Evolutionary conservation across 2,329 filamentous ascomycete genomes (phyloP), one percentile per base, ranked within the genome.

Genomic region (Rutstroemia sp.): DNA sequence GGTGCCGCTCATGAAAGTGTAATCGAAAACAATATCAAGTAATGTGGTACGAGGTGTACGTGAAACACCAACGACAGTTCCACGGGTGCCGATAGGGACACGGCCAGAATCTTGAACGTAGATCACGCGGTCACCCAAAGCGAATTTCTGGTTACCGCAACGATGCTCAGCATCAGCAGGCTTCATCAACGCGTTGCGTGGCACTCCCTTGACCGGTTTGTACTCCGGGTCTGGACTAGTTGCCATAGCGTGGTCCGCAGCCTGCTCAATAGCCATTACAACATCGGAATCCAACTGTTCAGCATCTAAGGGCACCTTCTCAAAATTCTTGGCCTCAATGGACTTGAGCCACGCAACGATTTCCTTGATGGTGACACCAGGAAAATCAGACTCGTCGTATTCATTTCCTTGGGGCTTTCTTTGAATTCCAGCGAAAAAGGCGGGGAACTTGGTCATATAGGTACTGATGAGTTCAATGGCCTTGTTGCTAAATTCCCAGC

Each of bases 161-260:
- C 92, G 86, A 69, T 96, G 89, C 71, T 96, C 92, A n/a, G 92
- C 92, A 72, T 99, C 94, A 1, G 86, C 81, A n/a, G 95, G 95
- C 69, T 95, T 95, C 67, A 99, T 78, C 17, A 99, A 76, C 8
- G 91, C 94, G 63, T 86, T 86, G 52, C 95, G 85, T 50, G 94
- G 94, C 46, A 96, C 90, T 55, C 85, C 84, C 57, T 83, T 85
- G 60, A 96, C 78, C 67, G 83, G 88, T 75, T 86, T 89, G 52
- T 81, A 76, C 41, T 84, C 78, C 34, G 78, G 73, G 14, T 78
- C 75, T 16, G 78, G 72, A 14, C 77, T 78, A 23, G 76, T 75
- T 44, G 76, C 73, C 58, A 78, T 74, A 27, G 82, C 72, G 53
- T 78, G 71, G 51, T 96, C 89, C 2, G 90, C 88, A 44, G 86